Conservation (phyloP, 768 basidiomycete genomes). For the Mycena venus region DNA sequence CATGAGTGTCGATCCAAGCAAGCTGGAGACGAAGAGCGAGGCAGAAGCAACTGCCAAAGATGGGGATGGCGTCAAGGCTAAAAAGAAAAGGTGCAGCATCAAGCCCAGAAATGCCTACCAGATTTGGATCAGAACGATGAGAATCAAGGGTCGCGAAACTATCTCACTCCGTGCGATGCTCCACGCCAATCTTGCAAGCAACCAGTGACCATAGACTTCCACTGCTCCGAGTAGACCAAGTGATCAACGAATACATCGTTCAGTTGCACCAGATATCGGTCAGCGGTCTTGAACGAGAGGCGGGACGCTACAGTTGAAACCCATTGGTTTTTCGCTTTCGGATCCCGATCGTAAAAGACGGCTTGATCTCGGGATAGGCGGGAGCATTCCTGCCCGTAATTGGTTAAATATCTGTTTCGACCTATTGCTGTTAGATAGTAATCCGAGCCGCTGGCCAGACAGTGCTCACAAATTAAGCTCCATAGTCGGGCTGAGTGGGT, state of each 20-base stretch:
- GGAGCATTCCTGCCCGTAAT: constrained; percentile 67
- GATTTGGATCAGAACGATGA: constrained; percentile 39
- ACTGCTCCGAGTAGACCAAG: constrained; percentile 66
- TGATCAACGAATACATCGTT: constrained; percentile 67
- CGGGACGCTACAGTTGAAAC: constrained; percentile 50
- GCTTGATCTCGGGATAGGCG: constrained; percentile 68
- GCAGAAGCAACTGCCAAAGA: constrained; percentile 49
- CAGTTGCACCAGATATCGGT: constrained; percentile 54
- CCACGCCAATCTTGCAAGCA: constrained; percentile 66
- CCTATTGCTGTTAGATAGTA: constrained; percentile 48
- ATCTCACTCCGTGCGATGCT: constrained; percentile 55
- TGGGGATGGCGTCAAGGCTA: constrained; percentile 46
- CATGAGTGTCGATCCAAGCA: constrained; percentile 50
- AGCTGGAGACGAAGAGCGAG: constrained; percentile 50
- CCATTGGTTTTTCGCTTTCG: constrained; percentile 50
- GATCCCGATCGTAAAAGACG: constrained; percentile 58
- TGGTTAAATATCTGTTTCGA: constrained; percentile 64
- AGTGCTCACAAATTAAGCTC: constrained; percentile 58
- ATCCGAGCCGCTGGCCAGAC: not conserved
- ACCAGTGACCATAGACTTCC: constrained; percentile 62
- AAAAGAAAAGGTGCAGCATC: constrained; percentile 47
- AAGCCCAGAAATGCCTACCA: constrained; percentile 39
- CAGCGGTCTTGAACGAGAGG: constrained; percentile 63
- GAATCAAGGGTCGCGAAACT: constrained; percentile 31
- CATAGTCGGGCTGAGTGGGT: constrained; percentile 59